A percentile compares a stretch with the other conserved stretches of the same genome.
Evolutionary conservation across 805 yeast species (phyloP).

Genomic region (Metschnikowia vanudenii): DNA sequence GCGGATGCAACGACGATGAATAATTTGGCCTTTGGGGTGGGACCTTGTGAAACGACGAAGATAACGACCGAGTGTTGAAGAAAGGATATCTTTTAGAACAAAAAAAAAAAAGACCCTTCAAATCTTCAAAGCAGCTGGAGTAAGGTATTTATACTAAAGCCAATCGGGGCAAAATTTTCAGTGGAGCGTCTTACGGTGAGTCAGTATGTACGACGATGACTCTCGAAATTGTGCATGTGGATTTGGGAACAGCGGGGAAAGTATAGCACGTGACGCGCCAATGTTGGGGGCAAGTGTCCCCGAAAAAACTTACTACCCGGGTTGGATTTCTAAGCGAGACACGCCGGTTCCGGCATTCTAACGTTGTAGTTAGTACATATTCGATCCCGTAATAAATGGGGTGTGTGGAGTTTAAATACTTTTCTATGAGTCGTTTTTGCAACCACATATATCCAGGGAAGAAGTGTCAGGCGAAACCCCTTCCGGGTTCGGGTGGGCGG

Average conservation of each 20-base stretch:
- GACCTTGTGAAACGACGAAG: no score
- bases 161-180: conserved; percentile 14
- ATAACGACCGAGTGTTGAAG: background rate
- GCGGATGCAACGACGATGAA: no score
- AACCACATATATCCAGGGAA: conserved; percentile 1
- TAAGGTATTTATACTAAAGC: conserved; percentile 4
- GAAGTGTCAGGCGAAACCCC: background rate
- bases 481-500: conserved; percentile 7
- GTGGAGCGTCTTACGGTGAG: conserved; percentile 10
- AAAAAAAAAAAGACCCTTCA: background rate
- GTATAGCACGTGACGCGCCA: conserved; percentile 6
- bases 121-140: background rate
- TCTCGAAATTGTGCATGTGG: conserved; percentile 5
- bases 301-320: background rate
- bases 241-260: conserved; percentile 9
- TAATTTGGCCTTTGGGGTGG: no score
- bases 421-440: no score
- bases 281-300: background rate
- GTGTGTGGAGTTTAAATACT: background rate
- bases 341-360: no score
- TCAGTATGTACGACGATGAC: conserved; percentile 17
- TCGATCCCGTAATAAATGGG: background rate
- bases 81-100: no score
- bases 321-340: no score
- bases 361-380: no score